A percentile compares a stretch with the other conserved stretches of the same genome.
Conservation (phyloP, 1,284 basidiomycete species). For the Wolfiporia cocos region DNA sequence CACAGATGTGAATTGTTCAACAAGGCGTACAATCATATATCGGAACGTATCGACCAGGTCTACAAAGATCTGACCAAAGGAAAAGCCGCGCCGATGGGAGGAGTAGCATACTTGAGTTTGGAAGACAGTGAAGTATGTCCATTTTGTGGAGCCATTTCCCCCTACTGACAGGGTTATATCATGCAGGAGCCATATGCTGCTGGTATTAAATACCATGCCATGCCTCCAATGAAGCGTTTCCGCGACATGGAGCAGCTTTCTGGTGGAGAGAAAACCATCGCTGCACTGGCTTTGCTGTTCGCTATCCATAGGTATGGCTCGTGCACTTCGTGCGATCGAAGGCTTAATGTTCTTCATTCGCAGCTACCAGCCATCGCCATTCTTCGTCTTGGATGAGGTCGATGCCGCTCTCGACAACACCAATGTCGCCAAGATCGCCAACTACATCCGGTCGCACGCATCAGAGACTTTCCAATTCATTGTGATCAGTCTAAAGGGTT, state of each 20-base stretch:
- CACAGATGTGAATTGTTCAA: constrained; percentile 84
- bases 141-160: background rate
- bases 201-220: constrained; percentile 97
- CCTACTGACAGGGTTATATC: background rate
- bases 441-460: constrained; percentile 81
- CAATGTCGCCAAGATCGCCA: constrained; percentile 90
- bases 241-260: constrained; percentile 98
- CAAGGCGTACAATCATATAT: constrained; percentile 95
- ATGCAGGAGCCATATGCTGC: constrained; percentile 88
- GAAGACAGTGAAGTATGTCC: constrained; percentile 86
- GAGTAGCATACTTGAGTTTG: constrained; percentile 92
- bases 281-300: constrained; percentile 91
- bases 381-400: constrained; percentile 98
- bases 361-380: constrained; percentile 96
- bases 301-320: constrained; percentile 84
- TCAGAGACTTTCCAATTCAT: constrained; percentile 89
- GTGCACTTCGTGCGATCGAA: background rate
- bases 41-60: constrained; percentile 88
- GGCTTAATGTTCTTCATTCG: constrained; percentile 8
- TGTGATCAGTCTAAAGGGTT: constrained; percentile 93
- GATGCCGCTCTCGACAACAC: constrained; percentile 97
- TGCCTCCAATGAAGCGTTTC: constrained; percentile 99
- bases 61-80: constrained; percentile 99
- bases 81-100: constrained; percentile 88
- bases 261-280: constrained; percentile 98